phyloP scores from a whole-genome alignment of 495 filamentous ascomycete genomes.

The Penicillium flavigenum region DNA sequence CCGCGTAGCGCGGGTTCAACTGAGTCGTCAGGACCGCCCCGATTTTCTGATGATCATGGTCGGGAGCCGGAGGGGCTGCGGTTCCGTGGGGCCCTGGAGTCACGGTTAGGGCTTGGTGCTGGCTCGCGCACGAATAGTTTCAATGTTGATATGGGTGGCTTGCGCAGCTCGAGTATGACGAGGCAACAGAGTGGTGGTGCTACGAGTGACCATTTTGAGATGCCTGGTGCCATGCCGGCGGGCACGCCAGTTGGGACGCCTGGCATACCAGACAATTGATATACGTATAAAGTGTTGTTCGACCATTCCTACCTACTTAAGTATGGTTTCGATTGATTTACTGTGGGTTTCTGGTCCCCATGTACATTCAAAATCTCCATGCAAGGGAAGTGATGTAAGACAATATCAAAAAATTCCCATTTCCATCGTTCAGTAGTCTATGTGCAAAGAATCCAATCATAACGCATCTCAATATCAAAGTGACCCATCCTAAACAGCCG shows the following conservation, averaged over 20 bases:
- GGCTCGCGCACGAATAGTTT: slow-evolving; percentile 42
- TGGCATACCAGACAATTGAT: slow-evolving; percentile 2
- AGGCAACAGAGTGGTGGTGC: slow-evolving; percentile 35
- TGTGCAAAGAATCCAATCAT: slow-evolving; percentile 21
- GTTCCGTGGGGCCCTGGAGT: slow-evolving; percentile 35
- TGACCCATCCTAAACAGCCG: slow-evolving; percentile 27
- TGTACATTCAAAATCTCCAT: slow-evolving; percentile 1
- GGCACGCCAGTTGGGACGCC: slow-evolving; percentile 14
- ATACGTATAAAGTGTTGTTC: neutral
- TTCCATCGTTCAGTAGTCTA: slow-evolving; percentile 6
- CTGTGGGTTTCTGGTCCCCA: neutral
- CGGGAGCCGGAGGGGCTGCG: slow-evolving; percentile 37
- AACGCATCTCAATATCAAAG: slow-evolving; percentile 17
- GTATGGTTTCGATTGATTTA: neutral
- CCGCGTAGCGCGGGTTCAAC: slow-evolving; percentile 37
- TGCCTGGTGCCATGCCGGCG: slow-evolving; percentile 37
- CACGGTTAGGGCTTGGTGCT: slow-evolving; percentile 35
- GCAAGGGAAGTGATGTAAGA: neutral
- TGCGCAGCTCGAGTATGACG: slow-evolving; percentile 39
- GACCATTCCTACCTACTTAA: neutral
- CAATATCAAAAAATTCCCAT: neutral
- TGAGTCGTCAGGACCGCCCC: slow-evolving; percentile 28
- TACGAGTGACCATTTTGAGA: slow-evolving; percentile 36
- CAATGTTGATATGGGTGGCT: slow-evolving; percentile 38
- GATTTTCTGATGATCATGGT: slow-evolving; percentile 22